Evolutionary conservation across 257 asterid genomes (phyloP).

Genomic region (Perilla frutescens): DNA sequence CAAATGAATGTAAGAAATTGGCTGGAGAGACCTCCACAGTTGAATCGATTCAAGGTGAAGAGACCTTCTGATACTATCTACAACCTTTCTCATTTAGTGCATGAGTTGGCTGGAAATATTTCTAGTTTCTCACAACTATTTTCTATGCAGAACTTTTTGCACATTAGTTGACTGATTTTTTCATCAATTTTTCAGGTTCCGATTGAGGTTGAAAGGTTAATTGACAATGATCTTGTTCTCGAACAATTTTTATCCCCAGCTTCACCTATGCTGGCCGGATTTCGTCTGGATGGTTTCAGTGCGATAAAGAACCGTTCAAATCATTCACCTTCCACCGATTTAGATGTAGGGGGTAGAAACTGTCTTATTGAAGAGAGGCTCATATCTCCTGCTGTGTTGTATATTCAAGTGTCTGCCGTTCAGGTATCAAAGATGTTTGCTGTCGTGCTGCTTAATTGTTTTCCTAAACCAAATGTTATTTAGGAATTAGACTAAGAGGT

Average conservation of each 20-base stretch:
- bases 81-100: conserved; percentile 1
- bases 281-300: conserved; percentile 91
- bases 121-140: conserved; percentile 37
- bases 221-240: conserved; percentile 76
- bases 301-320: conserved; percentile 78
- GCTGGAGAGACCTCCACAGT: conserved; percentile 81
- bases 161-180: conserved; percentile 24
- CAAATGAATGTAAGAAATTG: conserved; percentile 74
- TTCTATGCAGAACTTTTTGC: background rate
- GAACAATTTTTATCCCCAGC: conserved; percentile 82
- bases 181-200: conserved; percentile 72
- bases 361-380: conserved; percentile 80
- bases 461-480: conserved; percentile 6
- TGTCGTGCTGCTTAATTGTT: conserved; percentile 21
- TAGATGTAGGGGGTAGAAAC: conserved; percentile 44
- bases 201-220: conserved; percentile 82
- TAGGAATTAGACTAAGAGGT: conserved; percentile 11
- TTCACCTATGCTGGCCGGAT: conserved; percentile 92
- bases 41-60: conserved; percentile 90
- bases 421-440: conserved; percentile 62
- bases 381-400: conserved; percentile 75
- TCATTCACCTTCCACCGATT: conserved; percentile 74
- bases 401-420: conserved; percentile 86
- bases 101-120: conserved; percentile 25
- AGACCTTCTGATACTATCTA: conserved; percentile 22